phyloP scores from a whole-genome alignment of 768 basidiomycete species.

The Russula compacta region DNA sequence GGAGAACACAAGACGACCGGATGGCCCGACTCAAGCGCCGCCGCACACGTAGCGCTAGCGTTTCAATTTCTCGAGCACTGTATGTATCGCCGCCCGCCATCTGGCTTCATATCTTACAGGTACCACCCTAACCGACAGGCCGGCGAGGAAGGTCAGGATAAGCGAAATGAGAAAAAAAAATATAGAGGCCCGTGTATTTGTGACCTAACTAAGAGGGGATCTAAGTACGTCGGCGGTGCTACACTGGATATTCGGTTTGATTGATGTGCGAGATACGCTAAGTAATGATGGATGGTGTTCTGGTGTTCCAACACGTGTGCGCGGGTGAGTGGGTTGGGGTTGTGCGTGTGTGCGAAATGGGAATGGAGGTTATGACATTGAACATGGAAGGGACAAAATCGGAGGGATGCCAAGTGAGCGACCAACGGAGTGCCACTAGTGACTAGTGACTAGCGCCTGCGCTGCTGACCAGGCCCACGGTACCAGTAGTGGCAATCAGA shows the following conservation, averaged over 20 bases:
- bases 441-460: conserved; percentile 8
- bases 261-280: conserved; percentile 12
- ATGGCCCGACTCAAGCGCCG: not conserved
- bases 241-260: conserved; percentile 17
- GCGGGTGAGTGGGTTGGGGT: not conserved
- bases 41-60: too few species aligned
- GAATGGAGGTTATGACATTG: not conserved
- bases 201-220: conserved; percentile 13
- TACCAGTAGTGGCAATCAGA: conserved; percentile 27
- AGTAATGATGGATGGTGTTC: not conserved
- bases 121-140: not conserved
- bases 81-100: too few species aligned
- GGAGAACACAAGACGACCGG: too few species aligned
- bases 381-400: not conserved
- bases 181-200: conserved; percentile 9
- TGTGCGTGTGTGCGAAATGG: not conserved
- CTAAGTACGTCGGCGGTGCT: conserved; percentile 17
- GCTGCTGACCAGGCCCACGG: conserved; percentile 19
- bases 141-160: not conserved
- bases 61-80: not conserved
- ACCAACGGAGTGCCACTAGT: not conserved
- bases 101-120: too few species aligned
- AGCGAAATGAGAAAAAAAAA: conserved; percentile 6
- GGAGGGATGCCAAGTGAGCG: not conserved
- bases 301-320: not conserved